Conservation (phyloP, 1,284 basidiomycete species). For the Rhodotorula sp. region DNA sequence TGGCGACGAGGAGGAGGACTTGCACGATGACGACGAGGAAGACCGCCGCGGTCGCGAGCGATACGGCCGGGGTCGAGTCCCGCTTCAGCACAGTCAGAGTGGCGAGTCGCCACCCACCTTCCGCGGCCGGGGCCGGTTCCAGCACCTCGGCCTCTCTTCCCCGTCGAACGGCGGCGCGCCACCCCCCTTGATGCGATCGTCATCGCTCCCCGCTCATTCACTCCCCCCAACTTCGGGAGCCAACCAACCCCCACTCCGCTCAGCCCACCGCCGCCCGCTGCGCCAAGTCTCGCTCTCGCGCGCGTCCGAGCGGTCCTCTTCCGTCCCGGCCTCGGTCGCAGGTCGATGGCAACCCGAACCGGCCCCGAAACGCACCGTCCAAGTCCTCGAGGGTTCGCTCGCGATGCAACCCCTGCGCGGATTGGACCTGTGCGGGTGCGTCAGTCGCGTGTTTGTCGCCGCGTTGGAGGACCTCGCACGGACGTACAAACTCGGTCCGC, state of each 20-base stretch:
- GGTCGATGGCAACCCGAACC: conserved; percentile 15
- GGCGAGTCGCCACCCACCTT: not conserved
- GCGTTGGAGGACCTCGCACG: conserved; percentile 54
- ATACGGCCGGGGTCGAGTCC: conserved; percentile 4
- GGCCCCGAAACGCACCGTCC: conserved; percentile 23
- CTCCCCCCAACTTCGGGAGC: not conserved
- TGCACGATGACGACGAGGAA: conserved; percentile 15
- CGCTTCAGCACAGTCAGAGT: not conserved
- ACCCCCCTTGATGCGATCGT: conserved; percentile 19
- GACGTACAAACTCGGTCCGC: conserved; percentile 35
- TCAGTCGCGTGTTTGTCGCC: conserved; percentile 81
- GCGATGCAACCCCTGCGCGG: conserved; percentile 69
- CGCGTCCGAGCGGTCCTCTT: conserved; percentile 34
- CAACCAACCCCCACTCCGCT: not conserved
- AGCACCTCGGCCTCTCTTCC: conserved; percentile 10
- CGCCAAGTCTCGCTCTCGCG: conserved; percentile 10
- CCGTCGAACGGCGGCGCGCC: not conserved
- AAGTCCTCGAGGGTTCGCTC: conserved; percentile 30
- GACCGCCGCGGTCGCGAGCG: conserved; percentile 33
- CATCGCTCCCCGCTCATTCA: conserved; percentile 25
- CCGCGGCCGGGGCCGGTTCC: not conserved
- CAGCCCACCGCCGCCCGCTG: conserved; percentile 4
- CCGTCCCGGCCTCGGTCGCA: conserved; percentile 30
- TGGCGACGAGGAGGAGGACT: no score
- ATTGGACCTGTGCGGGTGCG: conserved; percentile 90